A percentile compares a stretch with the other conserved stretches of the same genome.
These are phyloP conservation scores for Acrocalymma vagum DNA, from an alignment of 2,329 filamentous ascomycete genomes.

Conservation along the genomic window DNA sequence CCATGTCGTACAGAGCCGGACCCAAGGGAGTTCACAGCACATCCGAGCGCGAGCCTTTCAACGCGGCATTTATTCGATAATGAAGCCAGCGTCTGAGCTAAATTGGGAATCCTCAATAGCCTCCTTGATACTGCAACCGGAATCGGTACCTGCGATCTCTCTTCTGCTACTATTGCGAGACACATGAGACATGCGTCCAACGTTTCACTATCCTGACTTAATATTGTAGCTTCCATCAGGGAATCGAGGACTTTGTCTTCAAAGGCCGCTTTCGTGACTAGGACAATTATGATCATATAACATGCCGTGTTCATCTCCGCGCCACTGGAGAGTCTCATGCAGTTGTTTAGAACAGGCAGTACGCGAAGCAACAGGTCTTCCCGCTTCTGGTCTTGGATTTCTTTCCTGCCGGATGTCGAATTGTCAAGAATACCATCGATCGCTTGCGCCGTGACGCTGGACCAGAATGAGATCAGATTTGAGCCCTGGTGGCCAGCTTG, in stretches of 20 bases:
- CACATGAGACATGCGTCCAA: slow-evolving; percentile 78
- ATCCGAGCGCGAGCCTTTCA: slow-evolving; percentile 75
- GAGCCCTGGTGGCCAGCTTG: slow-evolving; percentile 77
- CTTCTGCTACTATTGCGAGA: slow-evolving; percentile 81
- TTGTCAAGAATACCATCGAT: slow-evolving; percentile 83
- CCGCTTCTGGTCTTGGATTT: slow-evolving; percentile 80
- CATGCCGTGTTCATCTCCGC: slow-evolving; percentile 84
- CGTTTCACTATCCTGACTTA: slow-evolving; percentile 79
- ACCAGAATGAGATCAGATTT: slow-evolving; percentile 88
- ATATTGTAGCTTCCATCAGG: slow-evolving; percentile 87
- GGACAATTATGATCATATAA: slow-evolving; percentile 88
- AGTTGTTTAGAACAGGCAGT: slow-evolving; percentile 77
- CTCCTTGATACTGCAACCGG: slow-evolving; percentile 75
- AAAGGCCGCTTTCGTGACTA: slow-evolving; percentile 83
- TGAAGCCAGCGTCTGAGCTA: slow-evolving; percentile 67
- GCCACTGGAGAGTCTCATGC: slow-evolving; percentile 76
- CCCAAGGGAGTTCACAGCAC: slow-evolving; percentile 64
- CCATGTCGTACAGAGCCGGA: slow-evolving; percentile 22
- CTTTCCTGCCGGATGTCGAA: slow-evolving; percentile 76
- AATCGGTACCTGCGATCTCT: slow-evolving; percentile 74
- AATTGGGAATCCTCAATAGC: slow-evolving; percentile 69
- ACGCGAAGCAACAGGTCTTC: slow-evolving; percentile 77
- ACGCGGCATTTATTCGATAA: slow-evolving; percentile 72
- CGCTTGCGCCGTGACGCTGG: slow-evolving; percentile 84
- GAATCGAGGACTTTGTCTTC: slow-evolving; percentile 82